Evolutionary conservation across 805 yeast species (phyloP).

Genomic region (Hanseniaspora singularis): DNA sequence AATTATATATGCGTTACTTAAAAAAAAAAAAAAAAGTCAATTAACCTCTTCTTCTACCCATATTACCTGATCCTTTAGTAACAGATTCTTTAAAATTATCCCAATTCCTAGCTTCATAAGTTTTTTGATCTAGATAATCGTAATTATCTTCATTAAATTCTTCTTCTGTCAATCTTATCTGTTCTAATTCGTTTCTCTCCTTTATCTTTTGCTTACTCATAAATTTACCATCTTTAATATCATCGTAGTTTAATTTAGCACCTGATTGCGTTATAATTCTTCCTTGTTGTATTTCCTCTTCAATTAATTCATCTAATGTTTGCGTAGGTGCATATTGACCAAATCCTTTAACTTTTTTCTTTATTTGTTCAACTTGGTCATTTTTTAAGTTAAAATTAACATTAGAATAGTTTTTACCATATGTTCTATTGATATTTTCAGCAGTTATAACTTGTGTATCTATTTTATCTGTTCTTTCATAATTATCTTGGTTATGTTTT

Average conservation of each 20-base stretch:
- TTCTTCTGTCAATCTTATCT: constrained; percentile 23
- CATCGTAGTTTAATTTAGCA: constrained; percentile 18
- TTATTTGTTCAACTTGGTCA: constrained; percentile 34
- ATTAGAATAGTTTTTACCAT: constrained; percentile 40
- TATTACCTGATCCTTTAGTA: constrained; percentile 82
- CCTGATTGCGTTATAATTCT: constrained; percentile 52
- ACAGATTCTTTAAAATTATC: constrained; percentile 83
- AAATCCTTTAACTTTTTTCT: constrained; percentile 66
- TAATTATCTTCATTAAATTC: constrained; percentile 52
- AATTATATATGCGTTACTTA: no score
- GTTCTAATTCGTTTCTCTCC: constrained; percentile 34
- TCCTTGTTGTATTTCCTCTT: constrained; percentile 74
- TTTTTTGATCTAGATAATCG: constrained; percentile 48
- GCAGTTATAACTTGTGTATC: constrained; percentile 35
- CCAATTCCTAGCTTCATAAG: constrained; percentile 75
- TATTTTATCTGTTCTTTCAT: constrained; percentile 30
- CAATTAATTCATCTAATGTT: constrained; percentile 85
- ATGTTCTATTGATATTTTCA: constrained; percentile 2
- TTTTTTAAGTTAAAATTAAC: constrained; percentile 13
- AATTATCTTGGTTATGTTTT: constrained; percentile 9
- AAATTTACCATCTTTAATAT: constrained; percentile 11
- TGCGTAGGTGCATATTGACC: constrained; percentile 90
- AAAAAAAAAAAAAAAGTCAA: neutral
- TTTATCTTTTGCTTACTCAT: constrained; percentile 27
- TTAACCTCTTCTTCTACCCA: constrained; percentile 41